These are phyloP conservation scores for Trichosporon ovoides DNA, from an alignment of 1,284 basidiomycete species.

Conservation along the genomic window DNA sequence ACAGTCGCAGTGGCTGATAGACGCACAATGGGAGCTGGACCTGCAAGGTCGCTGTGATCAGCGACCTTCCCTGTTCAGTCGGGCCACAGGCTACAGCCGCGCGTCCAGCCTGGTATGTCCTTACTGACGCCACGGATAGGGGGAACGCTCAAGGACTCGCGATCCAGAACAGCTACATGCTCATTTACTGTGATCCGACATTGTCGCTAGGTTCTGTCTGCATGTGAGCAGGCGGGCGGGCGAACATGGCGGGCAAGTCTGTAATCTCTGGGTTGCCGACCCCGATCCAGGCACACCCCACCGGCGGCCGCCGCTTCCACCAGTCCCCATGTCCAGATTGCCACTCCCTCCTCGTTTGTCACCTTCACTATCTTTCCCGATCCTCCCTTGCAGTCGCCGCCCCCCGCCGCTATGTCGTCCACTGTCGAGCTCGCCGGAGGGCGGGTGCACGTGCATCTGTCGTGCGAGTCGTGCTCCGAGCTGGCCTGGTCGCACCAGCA, in stretches of 20 bases:
- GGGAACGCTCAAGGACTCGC: no score
- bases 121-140: no score
- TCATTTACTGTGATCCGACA: no score
- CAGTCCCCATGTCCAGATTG: not conserved
- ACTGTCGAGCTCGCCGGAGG: constrained; percentile 13
- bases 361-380: not conserved
- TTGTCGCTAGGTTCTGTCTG: no score
- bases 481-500: constrained; percentile 15
- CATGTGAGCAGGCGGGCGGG: not conserved
- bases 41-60: no score
- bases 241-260: not conserved
- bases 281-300: not conserved
- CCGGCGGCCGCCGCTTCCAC: not conserved
- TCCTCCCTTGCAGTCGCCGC: not conserved
- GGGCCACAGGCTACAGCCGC: no score
- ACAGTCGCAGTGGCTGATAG: no score
- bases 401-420: not conserved
- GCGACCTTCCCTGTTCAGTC: no score
- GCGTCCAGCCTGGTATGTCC: no score
- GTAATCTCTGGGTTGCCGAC: constrained; percentile 3
- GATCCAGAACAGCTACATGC: no score
- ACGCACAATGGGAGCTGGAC: no score
- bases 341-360: not conserved
- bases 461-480: constrained; percentile 5
- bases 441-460: constrained; percentile 11